Conservation (phyloP, 805 yeast genomes). For the Candida piceae region DNA sequence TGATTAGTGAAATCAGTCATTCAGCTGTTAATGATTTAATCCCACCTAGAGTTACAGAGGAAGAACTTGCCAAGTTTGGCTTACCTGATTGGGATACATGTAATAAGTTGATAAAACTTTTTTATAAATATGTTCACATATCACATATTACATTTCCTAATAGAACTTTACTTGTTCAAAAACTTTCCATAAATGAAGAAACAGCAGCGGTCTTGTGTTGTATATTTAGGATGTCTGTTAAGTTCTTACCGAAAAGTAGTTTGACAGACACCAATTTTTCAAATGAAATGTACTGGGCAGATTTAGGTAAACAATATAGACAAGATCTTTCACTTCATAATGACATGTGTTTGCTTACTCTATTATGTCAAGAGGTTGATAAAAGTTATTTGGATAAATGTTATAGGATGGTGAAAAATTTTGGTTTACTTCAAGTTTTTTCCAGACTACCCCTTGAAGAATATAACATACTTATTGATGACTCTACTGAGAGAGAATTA, state of each 20-base stretch:
- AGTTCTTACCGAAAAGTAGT: constrained; percentile 27
- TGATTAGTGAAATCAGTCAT: neutral
- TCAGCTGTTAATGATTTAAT: neutral
- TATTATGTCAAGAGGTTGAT: constrained; percentile 22
- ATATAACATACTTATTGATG: constrained; percentile 21
- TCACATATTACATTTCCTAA: constrained; percentile 34
- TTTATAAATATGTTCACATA: constrained; percentile 37
- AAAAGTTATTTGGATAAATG: constrained; percentile 20
- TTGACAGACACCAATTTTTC: constrained; percentile 22
- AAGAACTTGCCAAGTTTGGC: constrained; percentile 28
- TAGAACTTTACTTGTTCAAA: constrained; percentile 27
- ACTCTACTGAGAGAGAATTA: constrained; percentile 30
- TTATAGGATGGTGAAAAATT: constrained; percentile 9
- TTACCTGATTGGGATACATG: constrained; percentile 34
- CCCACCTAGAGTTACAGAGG: constrained; percentile 20
- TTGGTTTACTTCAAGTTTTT: constrained; percentile 7
- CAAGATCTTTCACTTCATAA: constrained; percentile 24
- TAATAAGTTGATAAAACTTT: constrained; percentile 32
- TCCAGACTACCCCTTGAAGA: constrained; percentile 14
- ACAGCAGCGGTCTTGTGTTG: constrained; percentile 23
- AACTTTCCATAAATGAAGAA: constrained; percentile 28
- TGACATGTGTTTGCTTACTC: constrained; percentile 25
- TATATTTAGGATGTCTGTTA: constrained; percentile 32
- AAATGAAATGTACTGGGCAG: constrained; percentile 35
- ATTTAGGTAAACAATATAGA: constrained; percentile 30